Evolutionary conservation across 768 basidiomycete species (phyloP), one percentile per base, ranked within the genome.

Genomic region (Suillus cothurnatus): DNA sequence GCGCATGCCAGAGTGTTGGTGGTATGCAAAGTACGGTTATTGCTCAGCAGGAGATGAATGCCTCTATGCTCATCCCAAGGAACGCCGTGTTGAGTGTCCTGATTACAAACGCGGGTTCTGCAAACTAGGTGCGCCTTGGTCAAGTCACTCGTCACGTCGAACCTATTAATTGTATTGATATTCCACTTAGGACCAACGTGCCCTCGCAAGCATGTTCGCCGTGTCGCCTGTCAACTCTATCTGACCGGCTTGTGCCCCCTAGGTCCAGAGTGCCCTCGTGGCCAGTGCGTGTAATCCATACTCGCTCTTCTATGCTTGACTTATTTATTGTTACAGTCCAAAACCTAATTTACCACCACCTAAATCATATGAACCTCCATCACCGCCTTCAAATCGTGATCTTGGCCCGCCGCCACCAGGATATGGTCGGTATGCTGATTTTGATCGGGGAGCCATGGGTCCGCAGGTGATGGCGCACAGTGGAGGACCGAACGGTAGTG

Each of bases 1-100:
- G 65, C 90, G 94, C 66, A 99, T 99, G 96, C 97, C 97, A 7
- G 94, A 98, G 76, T 99, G 97, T 73, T 97, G 95, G 91, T 99
- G 95, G 95, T 98, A 89, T 77, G 94, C 94, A 61, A 97, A 97
- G 77, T 96, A 95, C 72, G 97, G 97, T 19, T 99, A 95, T 77
- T 99, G 97, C 76, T 93, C 94, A 31, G 91, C 95, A 23, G 97
- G 97, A 64, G 95, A 97, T 70, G 96, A 99, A 77, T 99, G 97
- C 76, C 82, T 99, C 69, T 99, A 99, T 76, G 93, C 94, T 19
- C 94, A 97, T 74, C 95, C 94, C 15, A 94, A 95, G 76, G 94
- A 95, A 77, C 85, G 95, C 60, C 86, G 88, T 64, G 88, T 93
- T 4, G 95, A 97, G 73, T 99, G 97, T 74, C 95, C 95, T 45